Percentiles rank a stretch among this genome's conserved stretches.
Evolutionary conservation across 192 early-diverging fungal species (phyloP).

Genomic region (Coemansia sp.): DNA sequence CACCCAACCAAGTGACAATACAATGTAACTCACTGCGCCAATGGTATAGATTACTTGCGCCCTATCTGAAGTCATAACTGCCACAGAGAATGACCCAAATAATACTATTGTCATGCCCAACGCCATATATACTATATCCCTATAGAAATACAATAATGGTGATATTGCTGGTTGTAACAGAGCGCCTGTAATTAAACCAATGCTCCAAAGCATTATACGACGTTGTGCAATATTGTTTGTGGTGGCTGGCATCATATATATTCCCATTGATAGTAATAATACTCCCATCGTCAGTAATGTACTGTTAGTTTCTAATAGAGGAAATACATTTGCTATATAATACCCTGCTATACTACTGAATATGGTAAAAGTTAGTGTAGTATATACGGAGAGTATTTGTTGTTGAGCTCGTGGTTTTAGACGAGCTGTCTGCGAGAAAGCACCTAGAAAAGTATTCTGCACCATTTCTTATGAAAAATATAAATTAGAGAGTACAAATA

Average conservation of each 20-base stretch:
- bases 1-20: conserved; percentile 18
- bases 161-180: conserved; percentile 9
- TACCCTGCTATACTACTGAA: conserved; percentile 19
- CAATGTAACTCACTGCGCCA: conserved; percentile 13
- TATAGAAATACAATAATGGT: conserved; percentile 8
- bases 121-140: conserved; percentile 19
- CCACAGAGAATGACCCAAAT: conserved; percentile 33
- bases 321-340: conserved; percentile 9
- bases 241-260: conserved; percentile 16
- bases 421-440: conserved; percentile 22
- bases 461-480: conserved; percentile 6
- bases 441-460: conserved; percentile 6
- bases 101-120: conserved; percentile 9
- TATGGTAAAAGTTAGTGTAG: conserved; percentile 14
- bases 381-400: conserved; percentile 27
- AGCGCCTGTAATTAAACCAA: conserved; percentile 7
- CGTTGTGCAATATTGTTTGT: conserved; percentile 15
- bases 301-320: not conserved
- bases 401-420: conserved; percentile 19
- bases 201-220: conserved; percentile 20
- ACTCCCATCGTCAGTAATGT: not conserved
- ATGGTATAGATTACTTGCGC: conserved; percentile 19
- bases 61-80: conserved; percentile 17
- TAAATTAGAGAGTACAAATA: not conserved
- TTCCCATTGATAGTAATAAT: not conserved